Conservation (phyloP, 345 rosid species). For the Lepidium africanum region DNA sequence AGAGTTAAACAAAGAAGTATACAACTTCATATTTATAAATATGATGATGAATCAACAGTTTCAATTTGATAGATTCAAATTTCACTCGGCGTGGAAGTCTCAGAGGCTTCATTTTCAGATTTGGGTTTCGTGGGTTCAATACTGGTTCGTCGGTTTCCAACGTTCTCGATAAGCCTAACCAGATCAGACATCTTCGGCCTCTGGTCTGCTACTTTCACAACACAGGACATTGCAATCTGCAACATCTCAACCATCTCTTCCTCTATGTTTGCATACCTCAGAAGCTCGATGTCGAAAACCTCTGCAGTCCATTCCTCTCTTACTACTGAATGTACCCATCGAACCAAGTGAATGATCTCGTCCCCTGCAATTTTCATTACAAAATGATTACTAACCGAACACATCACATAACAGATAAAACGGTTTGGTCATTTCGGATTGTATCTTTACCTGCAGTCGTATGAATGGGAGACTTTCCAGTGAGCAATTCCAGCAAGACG, state of each 20-base stretch:
- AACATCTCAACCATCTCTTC: constrained; percentile 99
- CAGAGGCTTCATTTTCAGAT: constrained; percentile 41
- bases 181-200: constrained; percentile 78
- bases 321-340: constrained; percentile 98
- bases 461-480: constrained; percentile 87
- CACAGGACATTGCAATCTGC: constrained; percentile 94
- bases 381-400: constrained; percentile 37
- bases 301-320: constrained; percentile 99
- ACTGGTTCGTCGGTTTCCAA: constrained; percentile 29
- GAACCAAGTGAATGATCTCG: constrained; percentile 83
- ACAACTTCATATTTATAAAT: background rate
- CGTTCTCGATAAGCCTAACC: constrained; percentile 67
- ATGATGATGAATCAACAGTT: background rate
- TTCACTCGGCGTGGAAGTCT: constrained; percentile 42
- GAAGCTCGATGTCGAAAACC: constrained; percentile 86
- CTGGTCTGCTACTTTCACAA: constrained; percentile 72
- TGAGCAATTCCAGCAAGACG: constrained; percentile 81
- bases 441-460: constrained; percentile 37
- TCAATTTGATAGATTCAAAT: constrained; percentile 16
- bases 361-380: constrained; percentile 53
- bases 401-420: background rate
- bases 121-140: constrained; percentile 28
- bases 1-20: constrained; percentile 10
- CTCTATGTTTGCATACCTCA: constrained; percentile 83
- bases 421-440: background rate